These are phyloP conservation scores for Dothiorella sarmentorum DNA, from an alignment of 2,329 filamentous ascomycete species.

Conservation along the genomic window DNA sequence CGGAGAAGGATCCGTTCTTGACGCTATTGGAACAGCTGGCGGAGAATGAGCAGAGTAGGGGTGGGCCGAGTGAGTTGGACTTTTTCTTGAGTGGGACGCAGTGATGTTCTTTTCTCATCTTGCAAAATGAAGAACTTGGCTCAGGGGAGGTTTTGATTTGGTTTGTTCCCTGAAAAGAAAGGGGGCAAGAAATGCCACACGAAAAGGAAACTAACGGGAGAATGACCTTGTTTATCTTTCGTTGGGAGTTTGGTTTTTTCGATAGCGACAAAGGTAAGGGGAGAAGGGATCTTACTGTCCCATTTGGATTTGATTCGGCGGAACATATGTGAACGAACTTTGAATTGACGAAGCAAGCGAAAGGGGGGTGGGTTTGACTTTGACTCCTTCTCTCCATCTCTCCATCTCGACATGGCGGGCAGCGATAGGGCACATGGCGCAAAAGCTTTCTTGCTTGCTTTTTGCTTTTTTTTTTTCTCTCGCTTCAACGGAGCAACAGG, in stretches of 20 bases:
- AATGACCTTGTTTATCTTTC: neutral
- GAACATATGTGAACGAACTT: neutral
- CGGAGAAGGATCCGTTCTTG: slow-evolving; percentile 64
- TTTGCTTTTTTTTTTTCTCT: neutral
- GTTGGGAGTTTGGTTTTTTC: neutral
- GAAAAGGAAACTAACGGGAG: neutral
- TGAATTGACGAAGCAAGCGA: slow-evolving; percentile 3
- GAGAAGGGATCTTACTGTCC: neutral
- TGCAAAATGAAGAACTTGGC: too few species aligned
- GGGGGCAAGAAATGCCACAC: neutral
- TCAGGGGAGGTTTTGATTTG: too few species aligned
- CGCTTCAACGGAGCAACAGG: slow-evolving; percentile 10
- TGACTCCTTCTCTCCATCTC: neutral
- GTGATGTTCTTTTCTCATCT: neutral
- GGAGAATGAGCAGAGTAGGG: slow-evolving; percentile 70
- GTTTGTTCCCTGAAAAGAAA: too few species aligned
- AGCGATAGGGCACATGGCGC: neutral
- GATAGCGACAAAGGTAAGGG: neutral
- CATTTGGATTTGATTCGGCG: neutral
- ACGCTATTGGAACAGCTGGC: slow-evolving; percentile 76
- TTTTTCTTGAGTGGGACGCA: slow-evolving; percentile 58
- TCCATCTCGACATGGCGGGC: too few species aligned
- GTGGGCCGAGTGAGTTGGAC: slow-evolving; percentile 70
- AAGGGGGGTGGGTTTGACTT: neutral
- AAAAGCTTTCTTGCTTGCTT: too few species aligned